A percentile compares a stretch with the other conserved stretches of the same genome.
Evolutionary conservation across 148 eudicot genomes (phyloP).

Genomic region (Camellia sinensis): DNA sequence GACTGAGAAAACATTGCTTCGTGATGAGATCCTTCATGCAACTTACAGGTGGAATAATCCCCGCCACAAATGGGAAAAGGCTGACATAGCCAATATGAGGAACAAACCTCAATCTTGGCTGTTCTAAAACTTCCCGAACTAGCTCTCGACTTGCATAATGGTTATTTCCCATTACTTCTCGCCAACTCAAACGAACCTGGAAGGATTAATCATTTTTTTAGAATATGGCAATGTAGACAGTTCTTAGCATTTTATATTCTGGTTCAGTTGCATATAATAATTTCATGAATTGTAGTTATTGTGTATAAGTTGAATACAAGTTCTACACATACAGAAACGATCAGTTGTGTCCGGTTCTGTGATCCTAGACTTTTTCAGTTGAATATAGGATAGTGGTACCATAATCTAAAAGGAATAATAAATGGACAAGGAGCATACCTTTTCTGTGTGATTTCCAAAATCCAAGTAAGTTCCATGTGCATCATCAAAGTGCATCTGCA

Average conservation of each 20-base stretch:
- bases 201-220: neutral
- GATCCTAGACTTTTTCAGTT: no score
- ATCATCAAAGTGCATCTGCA: slow-evolving; percentile 86
- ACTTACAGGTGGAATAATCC: slow-evolving; percentile 91
- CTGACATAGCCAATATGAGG: slow-evolving; percentile 96
- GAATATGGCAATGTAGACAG: neutral
- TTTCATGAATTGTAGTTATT: neutral
- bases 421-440: slow-evolving; percentile 39
- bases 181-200: slow-evolving; percentile 76
- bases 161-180: slow-evolving; percentile 44
- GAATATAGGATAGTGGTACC: neutral
- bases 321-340: no score
- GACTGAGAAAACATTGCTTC: neutral
- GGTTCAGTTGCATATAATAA: neutral
- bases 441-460: slow-evolving; percentile 95
- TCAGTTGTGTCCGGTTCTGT: no score
- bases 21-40: slow-evolving; percentile 3
- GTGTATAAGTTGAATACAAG: neutral
- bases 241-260: neutral
- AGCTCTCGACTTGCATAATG: slow-evolving; percentile 66
- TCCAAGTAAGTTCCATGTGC: slow-evolving; percentile 82
- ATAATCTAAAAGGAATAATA: neutral
- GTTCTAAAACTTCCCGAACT: slow-evolving; percentile 73
- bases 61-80: slow-evolving; percentile 84
- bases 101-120: slow-evolving; percentile 70